Percentiles rank a stretch among this genome's conserved stretches.
These are phyloP conservation scores for Calonectria pseudoturangicola DNA, from an alignment of 2,329 filamentous ascomycete species.

Conservation along the genomic window DNA sequence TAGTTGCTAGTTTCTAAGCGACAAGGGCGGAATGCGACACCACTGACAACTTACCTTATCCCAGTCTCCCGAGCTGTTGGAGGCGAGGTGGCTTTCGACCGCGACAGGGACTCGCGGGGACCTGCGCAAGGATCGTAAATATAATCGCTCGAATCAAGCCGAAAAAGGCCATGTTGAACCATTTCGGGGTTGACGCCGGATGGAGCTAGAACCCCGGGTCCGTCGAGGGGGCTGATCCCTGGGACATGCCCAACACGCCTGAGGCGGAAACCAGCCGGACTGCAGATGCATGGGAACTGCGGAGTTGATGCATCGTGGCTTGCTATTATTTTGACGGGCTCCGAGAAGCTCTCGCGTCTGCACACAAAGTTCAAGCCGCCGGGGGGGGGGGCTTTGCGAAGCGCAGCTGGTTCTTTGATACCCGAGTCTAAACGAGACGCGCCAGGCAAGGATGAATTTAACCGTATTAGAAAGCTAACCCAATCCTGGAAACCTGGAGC, in stretches of 20 bases:
- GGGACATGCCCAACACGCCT: slow-evolving; percentile 42
- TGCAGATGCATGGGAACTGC: slow-evolving; percentile 5
- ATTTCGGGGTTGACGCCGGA: slow-evolving; percentile 47
- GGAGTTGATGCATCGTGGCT: slow-evolving; percentile 11
- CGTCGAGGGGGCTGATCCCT: slow-evolving; percentile 40
- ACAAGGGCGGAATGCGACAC: background rate
- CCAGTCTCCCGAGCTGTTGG: slow-evolving; percentile 19
- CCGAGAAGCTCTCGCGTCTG: too few species aligned
- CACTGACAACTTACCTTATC: slow-evolving; percentile 14
- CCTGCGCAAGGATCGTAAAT: slow-evolving; percentile 21
- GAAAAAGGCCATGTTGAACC: slow-evolving; percentile 40
- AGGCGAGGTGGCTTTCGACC: slow-evolving; percentile 13
- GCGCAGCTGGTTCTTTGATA: slow-evolving; percentile 3
- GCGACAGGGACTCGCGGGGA: slow-evolving; percentile 25
- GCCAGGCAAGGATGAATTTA: slow-evolving; percentile 16
- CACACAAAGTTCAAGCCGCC: too few species aligned
- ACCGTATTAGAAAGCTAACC: slow-evolving; percentile 24
- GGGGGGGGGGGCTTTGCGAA: too few species aligned
- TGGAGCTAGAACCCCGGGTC: slow-evolving; percentile 45
- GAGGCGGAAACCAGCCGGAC: slow-evolving; percentile 42
- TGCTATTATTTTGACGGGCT: background rate
- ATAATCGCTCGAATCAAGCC: slow-evolving; percentile 32
- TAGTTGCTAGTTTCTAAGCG: background rate
- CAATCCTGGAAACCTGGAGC: background rate
- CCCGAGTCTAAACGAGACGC: slow-evolving; percentile 21